These are phyloP conservation scores for Claviceps arundinis DNA, from an alignment of 2,329 filamentous ascomycete species.

Conservation along the genomic window DNA sequence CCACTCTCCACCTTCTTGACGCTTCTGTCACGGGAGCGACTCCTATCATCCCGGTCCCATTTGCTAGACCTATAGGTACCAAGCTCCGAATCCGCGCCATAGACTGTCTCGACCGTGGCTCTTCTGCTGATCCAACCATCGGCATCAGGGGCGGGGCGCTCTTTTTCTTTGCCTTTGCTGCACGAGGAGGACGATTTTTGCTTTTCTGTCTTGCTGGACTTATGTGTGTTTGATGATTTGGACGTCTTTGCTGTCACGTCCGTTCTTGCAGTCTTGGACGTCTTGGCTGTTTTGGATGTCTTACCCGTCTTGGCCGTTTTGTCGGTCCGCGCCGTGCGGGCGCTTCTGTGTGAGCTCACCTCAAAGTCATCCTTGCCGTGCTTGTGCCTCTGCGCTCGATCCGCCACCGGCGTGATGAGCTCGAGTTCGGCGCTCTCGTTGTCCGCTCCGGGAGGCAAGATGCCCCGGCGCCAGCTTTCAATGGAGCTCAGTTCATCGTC, in stretches of 20 bases:
- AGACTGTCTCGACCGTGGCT: conserved; percentile 10
- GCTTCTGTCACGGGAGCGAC: conserved; percentile 6
- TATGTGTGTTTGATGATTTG: conserved; percentile 9
- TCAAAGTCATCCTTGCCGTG: conserved; percentile 25
- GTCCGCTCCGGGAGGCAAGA: conserved; percentile 29
- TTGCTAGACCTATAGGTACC: conserved; percentile 20
- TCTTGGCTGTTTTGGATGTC: conserved; percentile 14
- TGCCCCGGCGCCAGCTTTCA: conserved; percentile 46
- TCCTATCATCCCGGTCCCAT: conserved; percentile 13
- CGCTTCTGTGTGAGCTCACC: conserved; percentile 22
- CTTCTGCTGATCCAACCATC: conserved; percentile 5
- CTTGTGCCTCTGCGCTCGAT: conserved; percentile 28
- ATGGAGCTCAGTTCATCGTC: conserved; percentile 46
- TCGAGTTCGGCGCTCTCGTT: conserved; percentile 38
- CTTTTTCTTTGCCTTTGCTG: conserved; percentile 11
- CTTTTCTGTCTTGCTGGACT: conserved; percentile 9
- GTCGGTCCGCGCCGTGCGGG: conserved; percentile 17
- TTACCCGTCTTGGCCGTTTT: conserved; percentile 15
- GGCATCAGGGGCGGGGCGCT: background rate
- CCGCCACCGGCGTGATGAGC: conserved; percentile 43
- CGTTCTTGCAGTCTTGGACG: conserved; percentile 10
- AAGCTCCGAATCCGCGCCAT: conserved; percentile 21
- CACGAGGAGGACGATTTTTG: conserved; percentile 7
- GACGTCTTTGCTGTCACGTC: conserved; percentile 13
- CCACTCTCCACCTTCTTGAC: conserved; percentile 24